Percentiles rank a stretch among this genome's conserved stretches.
These are phyloP conservation scores for Sporisorium iseilematis-ciliati DNA, from an alignment of 1,284 basidiomycete species.

Conservation along the genomic window DNA sequence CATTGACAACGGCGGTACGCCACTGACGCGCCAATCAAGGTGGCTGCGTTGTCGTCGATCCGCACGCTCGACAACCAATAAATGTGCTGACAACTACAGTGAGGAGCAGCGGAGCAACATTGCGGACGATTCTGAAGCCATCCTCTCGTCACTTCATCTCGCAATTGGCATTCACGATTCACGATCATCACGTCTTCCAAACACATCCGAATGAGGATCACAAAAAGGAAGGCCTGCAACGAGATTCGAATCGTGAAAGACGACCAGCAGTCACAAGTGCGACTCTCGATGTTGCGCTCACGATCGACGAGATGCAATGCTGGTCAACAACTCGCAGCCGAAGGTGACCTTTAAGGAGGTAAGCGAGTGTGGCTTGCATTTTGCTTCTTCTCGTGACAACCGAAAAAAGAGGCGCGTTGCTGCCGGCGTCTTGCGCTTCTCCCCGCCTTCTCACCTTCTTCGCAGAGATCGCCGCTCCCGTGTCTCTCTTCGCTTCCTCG, in stretches of 20 bases:
- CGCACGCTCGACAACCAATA: not conserved
- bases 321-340: not conserved
- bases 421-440: constrained; percentile 18
- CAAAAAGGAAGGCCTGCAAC: too few species aligned
- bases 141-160: too few species aligned
- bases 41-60: constrained; percentile 5
- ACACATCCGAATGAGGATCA: too few species aligned
- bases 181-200: too few species aligned
- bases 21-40: not conserved
- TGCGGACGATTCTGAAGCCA: too few species aligned
- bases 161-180: too few species aligned
- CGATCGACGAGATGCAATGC: constrained; percentile 17
- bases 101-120: too few species aligned
- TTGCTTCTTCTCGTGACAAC: too few species aligned
- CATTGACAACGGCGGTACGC: not conserved
- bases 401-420: constrained; percentile 9
- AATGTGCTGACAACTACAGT: too few species aligned
- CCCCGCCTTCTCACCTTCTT: constrained; percentile 16
- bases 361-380: too few species aligned
- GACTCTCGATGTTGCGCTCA: constrained; percentile 22
- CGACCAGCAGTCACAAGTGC: not conserved
- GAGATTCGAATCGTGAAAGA: too few species aligned
- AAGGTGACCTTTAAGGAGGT: not conserved
- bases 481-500: constrained; percentile 1
- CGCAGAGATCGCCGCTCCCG: constrained; percentile 18